Conservation (phyloP, 1,139 yeast species). For the Yarrowia galli region DNA sequence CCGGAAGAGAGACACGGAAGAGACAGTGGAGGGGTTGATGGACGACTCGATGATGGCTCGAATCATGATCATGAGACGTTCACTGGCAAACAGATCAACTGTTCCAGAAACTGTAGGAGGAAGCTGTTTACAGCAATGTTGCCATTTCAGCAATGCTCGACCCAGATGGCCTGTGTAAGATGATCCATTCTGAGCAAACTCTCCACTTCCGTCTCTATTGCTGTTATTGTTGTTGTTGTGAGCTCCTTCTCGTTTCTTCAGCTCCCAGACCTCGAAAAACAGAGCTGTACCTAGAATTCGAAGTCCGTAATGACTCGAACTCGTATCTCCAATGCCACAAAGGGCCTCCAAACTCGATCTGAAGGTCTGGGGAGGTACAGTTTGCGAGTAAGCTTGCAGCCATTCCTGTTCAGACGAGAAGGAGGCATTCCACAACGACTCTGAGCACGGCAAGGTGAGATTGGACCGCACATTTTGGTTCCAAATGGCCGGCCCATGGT, state of each 20-base stretch:
- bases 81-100: constrained; percentile 24
- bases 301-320: constrained; percentile 44
- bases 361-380: constrained; percentile 39
- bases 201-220: not conserved
- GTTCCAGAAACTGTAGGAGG: constrained; percentile 35
- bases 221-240: not conserved
- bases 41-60: constrained; percentile 33
- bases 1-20: constrained; percentile 20
- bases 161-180: constrained; percentile 10
- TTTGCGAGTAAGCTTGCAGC: constrained; percentile 42
- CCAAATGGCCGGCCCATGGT: constrained; percentile 46
- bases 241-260: constrained; percentile 37
- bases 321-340: constrained; percentile 31
- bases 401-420: constrained; percentile 45
- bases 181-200: not conserved
- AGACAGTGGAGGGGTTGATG: constrained; percentile 30
- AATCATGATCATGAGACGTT: constrained; percentile 35
- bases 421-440: constrained; percentile 48
- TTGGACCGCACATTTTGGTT: constrained; percentile 44
- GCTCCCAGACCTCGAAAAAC: constrained; percentile 42
- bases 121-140: constrained; percentile 27
- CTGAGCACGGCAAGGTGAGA: constrained; percentile 50
- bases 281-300: constrained; percentile 45
- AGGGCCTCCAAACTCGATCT: constrained; percentile 41
- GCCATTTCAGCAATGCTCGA: constrained; percentile 29